These are phyloP conservation scores for Geoglossum glabrum DNA, from an alignment of 495 filamentous ascomycete species.

Conservation along the genomic window DNA sequence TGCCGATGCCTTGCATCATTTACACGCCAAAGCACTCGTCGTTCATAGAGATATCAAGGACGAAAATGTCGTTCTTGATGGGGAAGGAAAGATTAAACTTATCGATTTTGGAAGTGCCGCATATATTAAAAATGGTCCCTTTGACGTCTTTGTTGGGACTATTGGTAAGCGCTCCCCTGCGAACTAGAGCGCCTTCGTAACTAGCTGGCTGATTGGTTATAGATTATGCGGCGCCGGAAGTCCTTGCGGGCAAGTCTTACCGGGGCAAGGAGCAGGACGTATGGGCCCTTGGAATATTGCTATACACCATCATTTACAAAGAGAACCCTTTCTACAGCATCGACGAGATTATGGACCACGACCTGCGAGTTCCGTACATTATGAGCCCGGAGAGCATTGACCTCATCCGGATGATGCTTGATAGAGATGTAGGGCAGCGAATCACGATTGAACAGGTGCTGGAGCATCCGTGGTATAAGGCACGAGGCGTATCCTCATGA, in stretches of 20 bases:
- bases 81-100: conserved; percentile 86
- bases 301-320: conserved; percentile 98
- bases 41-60: conserved; percentile 98
- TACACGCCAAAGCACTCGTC: conserved; percentile 79
- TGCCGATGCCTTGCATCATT: conserved; percentile 67
- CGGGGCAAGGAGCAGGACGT: conserved; percentile 94
- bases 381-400: conserved; percentile 85
- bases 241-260: conserved; percentile 83
- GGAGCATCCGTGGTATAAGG: conserved; percentile 56
- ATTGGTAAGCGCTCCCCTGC: conserved; percentile 50
- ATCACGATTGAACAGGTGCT: conserved; percentile 68
- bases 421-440: conserved; percentile 66
- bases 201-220: neutral
- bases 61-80: conserved; percentile 90
- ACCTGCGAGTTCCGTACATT: conserved; percentile 74
- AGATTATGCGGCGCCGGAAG: conserved; percentile 98
- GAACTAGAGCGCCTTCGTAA: neutral
- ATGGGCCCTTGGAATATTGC: conserved; percentile 92
- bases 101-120: conserved; percentile 97
- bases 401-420: conserved; percentile 73
- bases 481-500: neutral
- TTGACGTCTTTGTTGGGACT: conserved; percentile 97
- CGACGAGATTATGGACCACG: conserved; percentile 96
- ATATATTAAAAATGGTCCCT: conserved; percentile 94
- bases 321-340: conserved; percentile 99